phyloP scores from a whole-genome alignment of 768 basidiomycete species.

The Naganishia vaughanmartiniae region DNA sequence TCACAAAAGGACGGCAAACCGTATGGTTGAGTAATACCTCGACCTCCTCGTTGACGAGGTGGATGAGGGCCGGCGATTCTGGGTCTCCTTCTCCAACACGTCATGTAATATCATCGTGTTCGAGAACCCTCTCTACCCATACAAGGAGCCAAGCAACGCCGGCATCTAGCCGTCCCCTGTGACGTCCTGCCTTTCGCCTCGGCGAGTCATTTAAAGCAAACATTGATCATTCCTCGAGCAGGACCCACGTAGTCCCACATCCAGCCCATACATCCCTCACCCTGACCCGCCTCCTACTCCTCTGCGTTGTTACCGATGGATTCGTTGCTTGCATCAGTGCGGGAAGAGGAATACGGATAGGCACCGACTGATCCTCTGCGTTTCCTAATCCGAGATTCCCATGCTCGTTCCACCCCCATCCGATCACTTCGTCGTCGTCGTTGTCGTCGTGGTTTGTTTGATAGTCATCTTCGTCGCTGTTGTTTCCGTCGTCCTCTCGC shows the following conservation, averaged over 20 bases:
- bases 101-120: no score
- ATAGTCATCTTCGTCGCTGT: background rate
- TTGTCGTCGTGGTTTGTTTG: background rate
- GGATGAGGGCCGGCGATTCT: no score
- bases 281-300: conserved; percentile 20
- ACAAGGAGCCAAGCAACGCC: no score
- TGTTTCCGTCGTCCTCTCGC: background rate
- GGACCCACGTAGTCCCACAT: conserved; percentile 60
- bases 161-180: no score
- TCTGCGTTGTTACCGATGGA: background rate
- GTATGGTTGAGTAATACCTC: no score
- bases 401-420: conserved; percentile 99
- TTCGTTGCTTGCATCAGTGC: background rate
- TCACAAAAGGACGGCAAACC: no score
- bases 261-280: conserved; percentile 56
- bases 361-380: conserved; percentile 60
- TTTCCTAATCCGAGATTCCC: conserved; percentile 78
- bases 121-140: no score
- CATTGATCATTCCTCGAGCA: conserved; percentile 32
- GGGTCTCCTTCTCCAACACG: no score
- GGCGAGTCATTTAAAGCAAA: no score
- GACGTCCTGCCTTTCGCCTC: no score
- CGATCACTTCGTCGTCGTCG: conserved; percentile 60
- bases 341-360: conserved; percentile 27
- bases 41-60: no score